These are phyloP conservation scores for Penicillium sp. DNA, from an alignment of 2,329 filamentous ascomycete genomes.

Conservation along the genomic window DNA sequence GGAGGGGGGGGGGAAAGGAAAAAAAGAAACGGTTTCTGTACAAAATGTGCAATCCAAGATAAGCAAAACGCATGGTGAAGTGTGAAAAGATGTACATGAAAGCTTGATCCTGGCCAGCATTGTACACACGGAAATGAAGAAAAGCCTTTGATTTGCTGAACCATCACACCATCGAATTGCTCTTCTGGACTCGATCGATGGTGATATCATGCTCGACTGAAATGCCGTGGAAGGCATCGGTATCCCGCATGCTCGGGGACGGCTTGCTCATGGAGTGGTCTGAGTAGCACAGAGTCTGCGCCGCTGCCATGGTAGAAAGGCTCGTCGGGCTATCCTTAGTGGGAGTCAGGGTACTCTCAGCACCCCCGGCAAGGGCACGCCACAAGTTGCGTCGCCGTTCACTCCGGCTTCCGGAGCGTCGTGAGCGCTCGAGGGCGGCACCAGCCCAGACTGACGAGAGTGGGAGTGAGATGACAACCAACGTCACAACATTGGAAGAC, in stretches of 20 bases:
- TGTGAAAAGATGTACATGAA: background rate
- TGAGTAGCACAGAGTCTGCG: slow-evolving; percentile 31
- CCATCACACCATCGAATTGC: slow-evolving; percentile 13
- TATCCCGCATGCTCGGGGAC: slow-evolving; percentile 15
- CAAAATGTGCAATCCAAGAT: background rate
- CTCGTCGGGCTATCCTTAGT: slow-evolving; percentile 18
- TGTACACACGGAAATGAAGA: background rate
- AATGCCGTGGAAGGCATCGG: slow-evolving; percentile 25
- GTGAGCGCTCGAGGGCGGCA: slow-evolving; percentile 32
- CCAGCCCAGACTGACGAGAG: slow-evolving; percentile 66
- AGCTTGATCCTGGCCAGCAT: background rate
- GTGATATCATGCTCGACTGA: slow-evolving; percentile 33
- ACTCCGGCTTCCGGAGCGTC: slow-evolving; percentile 4
- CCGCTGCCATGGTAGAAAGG: slow-evolving; percentile 16
- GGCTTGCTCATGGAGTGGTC: slow-evolving; percentile 18
- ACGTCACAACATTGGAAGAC: slow-evolving; percentile 55
- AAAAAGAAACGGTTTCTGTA: too few species aligned
- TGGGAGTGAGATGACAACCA: slow-evolving; percentile 63
- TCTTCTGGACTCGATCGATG: slow-evolving; percentile 19
- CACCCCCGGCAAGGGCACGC: slow-evolving; percentile 25
- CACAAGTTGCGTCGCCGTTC: slow-evolving; percentile 28
- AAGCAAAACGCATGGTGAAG: background rate
- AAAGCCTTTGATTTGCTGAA: background rate
- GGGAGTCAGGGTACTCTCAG: slow-evolving; percentile 4
- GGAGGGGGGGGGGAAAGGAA: too few species aligned